Percentiles rank a stretch among this genome's conserved stretches.
These are phyloP conservation scores for Sanghuangporus baumii DNA, from an alignment of 1,284 basidiomycete genomes.

Conservation along the genomic window DNA sequence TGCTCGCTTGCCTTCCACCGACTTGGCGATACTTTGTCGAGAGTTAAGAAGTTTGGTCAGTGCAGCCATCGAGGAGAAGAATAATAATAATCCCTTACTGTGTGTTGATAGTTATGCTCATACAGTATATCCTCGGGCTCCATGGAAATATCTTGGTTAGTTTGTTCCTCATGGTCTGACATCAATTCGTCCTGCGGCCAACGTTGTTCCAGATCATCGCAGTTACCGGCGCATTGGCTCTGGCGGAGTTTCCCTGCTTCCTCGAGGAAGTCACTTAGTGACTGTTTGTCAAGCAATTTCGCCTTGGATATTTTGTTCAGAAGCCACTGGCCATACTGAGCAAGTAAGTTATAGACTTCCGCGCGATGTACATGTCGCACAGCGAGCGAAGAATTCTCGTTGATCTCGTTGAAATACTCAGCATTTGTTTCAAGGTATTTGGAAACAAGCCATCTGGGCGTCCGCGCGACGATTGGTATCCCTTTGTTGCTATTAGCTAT, in stretches of 20 bases:
- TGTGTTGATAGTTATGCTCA: background rate
- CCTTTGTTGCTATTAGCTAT: background rate
- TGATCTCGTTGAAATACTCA: background rate
- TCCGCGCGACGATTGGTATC: background rate
- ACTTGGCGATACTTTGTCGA: constrained; percentile 1
- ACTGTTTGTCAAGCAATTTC: background rate
- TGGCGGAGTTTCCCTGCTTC: background rate
- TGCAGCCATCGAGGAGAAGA: background rate
- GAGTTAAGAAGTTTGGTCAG: background rate
- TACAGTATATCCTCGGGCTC: background rate
- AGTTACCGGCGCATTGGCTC: background rate
- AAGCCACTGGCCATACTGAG: constrained; percentile 1
- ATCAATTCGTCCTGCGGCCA: constrained; percentile 1
- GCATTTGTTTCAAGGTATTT: background rate
- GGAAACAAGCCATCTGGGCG: constrained; percentile 13
- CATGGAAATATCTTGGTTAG: background rate
- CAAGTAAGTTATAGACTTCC: constrained; percentile 11
- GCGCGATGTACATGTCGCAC: constrained; percentile 8
- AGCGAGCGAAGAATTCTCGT: background rate
- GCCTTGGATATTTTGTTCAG: background rate
- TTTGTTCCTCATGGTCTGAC: background rate
- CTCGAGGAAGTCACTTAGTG: background rate
- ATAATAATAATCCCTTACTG: background rate
- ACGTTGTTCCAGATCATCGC: constrained; percentile 1
- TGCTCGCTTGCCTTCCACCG: background rate